Conservation (phyloP, 257 asterid genomes). For the Solanum lignicaule region DNA sequence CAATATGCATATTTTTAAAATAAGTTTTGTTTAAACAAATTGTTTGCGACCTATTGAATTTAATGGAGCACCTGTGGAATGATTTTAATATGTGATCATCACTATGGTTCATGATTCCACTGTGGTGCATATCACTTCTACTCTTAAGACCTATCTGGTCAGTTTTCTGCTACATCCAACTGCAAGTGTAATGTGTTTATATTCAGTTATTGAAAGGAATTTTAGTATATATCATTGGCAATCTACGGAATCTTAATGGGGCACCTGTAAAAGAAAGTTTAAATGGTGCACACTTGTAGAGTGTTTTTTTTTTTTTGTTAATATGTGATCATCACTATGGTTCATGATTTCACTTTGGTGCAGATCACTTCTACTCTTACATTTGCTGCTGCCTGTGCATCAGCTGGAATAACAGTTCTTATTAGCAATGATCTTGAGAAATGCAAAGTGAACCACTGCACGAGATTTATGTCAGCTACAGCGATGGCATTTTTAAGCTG, state of each 20-base stretch:
- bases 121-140: constrained; percentile 53
- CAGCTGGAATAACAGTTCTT: constrained; percentile 88
- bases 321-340: neutral
- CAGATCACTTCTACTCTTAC: constrained; percentile 67
- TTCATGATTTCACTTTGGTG: constrained; percentile 2
- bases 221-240: neutral
- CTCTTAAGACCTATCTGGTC: constrained; percentile 6
- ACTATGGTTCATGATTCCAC: neutral
- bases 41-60: neutral
- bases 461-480: constrained; percentile 81
- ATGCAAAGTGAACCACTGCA: constrained; percentile 67
- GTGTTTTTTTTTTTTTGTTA: no score
- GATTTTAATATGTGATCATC: neutral
- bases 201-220: neutral
- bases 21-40: neutral
- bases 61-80: neutral
- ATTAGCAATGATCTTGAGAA: constrained; percentile 68
- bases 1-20: neutral
- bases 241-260: neutral
- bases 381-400: constrained; percentile 88
- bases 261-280: neutral
- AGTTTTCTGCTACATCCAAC: neutral
- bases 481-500: constrained; percentile 93
- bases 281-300: neutral
- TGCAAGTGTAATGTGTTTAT: neutral